A percentile compares a stretch with the other conserved stretches of the same genome.
These are phyloP conservation scores for Aureobasidium pullulans DNA, from an alignment of 2,329 filamentous ascomycete species.

Conservation along the genomic window DNA sequence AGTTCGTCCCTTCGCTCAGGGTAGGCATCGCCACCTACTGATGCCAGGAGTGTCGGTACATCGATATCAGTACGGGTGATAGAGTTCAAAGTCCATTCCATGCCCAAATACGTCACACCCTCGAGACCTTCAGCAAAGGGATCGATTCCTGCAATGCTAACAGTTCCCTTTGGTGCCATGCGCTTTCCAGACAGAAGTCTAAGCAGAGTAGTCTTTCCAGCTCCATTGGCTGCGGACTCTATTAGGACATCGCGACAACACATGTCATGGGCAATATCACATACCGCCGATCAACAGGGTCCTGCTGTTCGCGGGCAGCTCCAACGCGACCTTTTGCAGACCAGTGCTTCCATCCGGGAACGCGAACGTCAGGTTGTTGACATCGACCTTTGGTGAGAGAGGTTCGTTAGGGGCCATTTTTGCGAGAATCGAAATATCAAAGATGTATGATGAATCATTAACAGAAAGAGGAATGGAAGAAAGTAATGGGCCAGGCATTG, in stretches of 20 bases:
- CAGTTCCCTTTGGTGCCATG: constrained; percentile 68
- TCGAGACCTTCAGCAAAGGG: constrained; percentile 86
- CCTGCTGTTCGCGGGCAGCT: constrained; percentile 73
- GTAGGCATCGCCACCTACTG: constrained; percentile 80
- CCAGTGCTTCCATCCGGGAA: constrained; percentile 84
- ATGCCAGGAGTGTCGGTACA: constrained; percentile 74
- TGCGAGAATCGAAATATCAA: neutral
- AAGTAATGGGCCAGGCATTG: neutral
- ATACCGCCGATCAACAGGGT: constrained; percentile 83
- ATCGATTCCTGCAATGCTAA: constrained; percentile 75
- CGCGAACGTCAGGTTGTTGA: constrained; percentile 72
- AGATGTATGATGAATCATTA: constrained; percentile 9
- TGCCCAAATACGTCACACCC: constrained; percentile 91
- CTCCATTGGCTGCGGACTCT: constrained; percentile 66
- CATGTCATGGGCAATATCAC: constrained; percentile 9
- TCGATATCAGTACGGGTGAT: constrained; percentile 94
- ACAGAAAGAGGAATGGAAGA: neutral
- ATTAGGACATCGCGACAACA: neutral
- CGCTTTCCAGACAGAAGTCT: constrained; percentile 92
- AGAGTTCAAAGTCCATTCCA: constrained; percentile 97
- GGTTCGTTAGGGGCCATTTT: constrained; percentile 3
- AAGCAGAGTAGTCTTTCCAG: constrained; percentile 93
- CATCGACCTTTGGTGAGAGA: constrained; percentile 56
- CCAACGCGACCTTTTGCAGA: constrained; percentile 63
- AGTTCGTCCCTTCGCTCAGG: constrained; percentile 78